Evolutionary conservation across 495 filamentous ascomycete species (phyloP), one percentile per base, ranked within the genome.

Genomic region (Daldinia childiae): DNA sequence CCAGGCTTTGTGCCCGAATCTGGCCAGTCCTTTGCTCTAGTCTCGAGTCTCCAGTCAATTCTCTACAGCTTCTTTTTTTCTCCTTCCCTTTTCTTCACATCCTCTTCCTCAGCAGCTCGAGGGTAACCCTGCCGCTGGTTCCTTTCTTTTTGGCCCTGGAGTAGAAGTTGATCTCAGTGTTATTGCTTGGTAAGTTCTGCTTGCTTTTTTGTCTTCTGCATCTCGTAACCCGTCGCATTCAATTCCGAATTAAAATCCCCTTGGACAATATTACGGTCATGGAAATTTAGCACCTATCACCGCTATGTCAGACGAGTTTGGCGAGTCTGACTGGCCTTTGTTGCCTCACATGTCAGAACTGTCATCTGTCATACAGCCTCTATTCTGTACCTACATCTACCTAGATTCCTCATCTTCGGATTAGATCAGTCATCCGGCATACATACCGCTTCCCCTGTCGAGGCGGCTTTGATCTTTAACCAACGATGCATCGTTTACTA

Each of bases 131-230:
- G 71, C 62, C 65, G 66, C 66, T 69, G 66, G 58, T 73, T 73
- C 27, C 71, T 73, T 73, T 73, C 71, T 73, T 73, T 73, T 73
- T 73, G 66, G 66, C 71, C 57, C 68, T 73, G 71, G 71, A 73
- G 62, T 73, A 69, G 51, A 73, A 66, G 66, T 73, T 54, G 52
- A 73, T 55, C 66, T 41, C 51, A 69, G 62, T 63, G 58, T 73
- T 69, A 73, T 69, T 66, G 54, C 43, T 63, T 62, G 71, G 71
- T 73, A 56, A 69, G 71, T 69, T 41, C 8, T n/a, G 11, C 27
- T 62, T 60, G 15, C 30, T 62, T 50, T 50, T 61, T 17, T 14
- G 15, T 50, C 52, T 63, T 4, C 24, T 54, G 17, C 24, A 14
- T 62, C 59, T 66, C 29, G 57, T 43, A 26, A 36, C 17, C 24